Evolutionary conservation across 176 grass and related monocot species (phyloP), one percentile per base, ranked within the genome.

Genomic region (Ensete glaucum): DNA sequence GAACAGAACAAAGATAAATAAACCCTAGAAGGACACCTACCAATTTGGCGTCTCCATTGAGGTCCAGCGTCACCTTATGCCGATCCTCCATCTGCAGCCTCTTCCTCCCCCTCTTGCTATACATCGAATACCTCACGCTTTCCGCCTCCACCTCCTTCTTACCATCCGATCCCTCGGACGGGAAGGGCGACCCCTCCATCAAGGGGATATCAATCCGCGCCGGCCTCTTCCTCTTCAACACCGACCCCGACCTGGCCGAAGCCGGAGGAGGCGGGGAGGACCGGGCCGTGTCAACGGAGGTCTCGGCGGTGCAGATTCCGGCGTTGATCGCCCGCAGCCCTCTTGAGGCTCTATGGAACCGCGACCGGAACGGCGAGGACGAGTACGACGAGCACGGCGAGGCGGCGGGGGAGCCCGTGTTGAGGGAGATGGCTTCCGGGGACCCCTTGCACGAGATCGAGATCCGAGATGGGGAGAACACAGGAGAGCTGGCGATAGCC

Each of bases 81-180:
- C 87, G 85, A 88, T 99, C 96, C 70, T 99, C 96, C 96, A 95
- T 95, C 72, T 95, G 88, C 16, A 89, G 68, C 79, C 86, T 81
- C 79, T 90, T 92, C 88, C 82, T 87, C 1, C 96, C 96, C 62
- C 85, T 95, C 52, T 88, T 86, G 86, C 96, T 92, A 81, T 92
- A 99, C 0, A 80, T 91, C 6, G 87, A 81, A 77, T 89, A 99
- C 19, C 88, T 86, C 54, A 90, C 86, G 3, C 79, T 90, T 19
- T 88, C 79, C 83, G 85, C 91, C 81, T 88, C 83, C 50, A 95
- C 79, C 77, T 95, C 91, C 76, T 83, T 91, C 66, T 73, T 76
- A 72, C 81, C 86, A 81, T 89, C 86, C 57, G 77, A 83, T 7
- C 78, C 84, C 7, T 79, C 84, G 1, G 87, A 82, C 9, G 81